Evolutionary conservation across 192 early-diverging fungal genomes (phyloP), one percentile per base, ranked within the genome.

Genomic region (Coemansia sp.): DNA sequence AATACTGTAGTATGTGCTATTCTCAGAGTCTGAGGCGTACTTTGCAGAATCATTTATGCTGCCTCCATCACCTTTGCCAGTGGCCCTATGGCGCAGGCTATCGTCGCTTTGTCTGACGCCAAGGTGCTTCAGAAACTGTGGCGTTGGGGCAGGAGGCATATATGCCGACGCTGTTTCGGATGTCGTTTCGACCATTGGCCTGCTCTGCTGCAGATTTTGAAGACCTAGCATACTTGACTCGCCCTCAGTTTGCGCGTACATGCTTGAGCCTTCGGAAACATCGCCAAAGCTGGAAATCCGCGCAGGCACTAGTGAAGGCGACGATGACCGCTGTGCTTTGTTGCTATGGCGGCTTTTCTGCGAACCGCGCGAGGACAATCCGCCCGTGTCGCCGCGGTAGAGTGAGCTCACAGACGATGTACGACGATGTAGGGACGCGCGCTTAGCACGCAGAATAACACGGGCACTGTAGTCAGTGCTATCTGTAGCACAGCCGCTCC

Each of bases 381-480:
- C 57, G 33, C 7, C 21, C 3, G 33, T 48, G 29, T 25, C 59
- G 31, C 33, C 30, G 21, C 37, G 29, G 21, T 28, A 23, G 13
- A 75, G 21, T 37, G 61, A 55, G 59, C 34, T 51, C 67, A 64
- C 42, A 40, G 72, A 75, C 25, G 60, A 58, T 28, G 55, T 61
- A 21, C 67, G 61, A 25, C 26, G 16, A 4, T 45, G 34, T 53
- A 69, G 18, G 9, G 61, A 57, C 16, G 61, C n/a, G 33, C 58
- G 67, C 42, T 45, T 43, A 2, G 39, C 57, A 39, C 18, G n/a
- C 30, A 30, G 16, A 18, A 57, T 25, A 13, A n/a, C 13, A 2
- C 31, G 55, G 15, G 28, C 9, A n/a, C 25, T 29, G 18, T 34
- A 51, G 4, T 52, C 51, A 8, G 34, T 26, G 48, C 25, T 51